Base-by-base conservation (phyloP, 805 yeast species). In the Pichia gijzeniarum region DNA sequence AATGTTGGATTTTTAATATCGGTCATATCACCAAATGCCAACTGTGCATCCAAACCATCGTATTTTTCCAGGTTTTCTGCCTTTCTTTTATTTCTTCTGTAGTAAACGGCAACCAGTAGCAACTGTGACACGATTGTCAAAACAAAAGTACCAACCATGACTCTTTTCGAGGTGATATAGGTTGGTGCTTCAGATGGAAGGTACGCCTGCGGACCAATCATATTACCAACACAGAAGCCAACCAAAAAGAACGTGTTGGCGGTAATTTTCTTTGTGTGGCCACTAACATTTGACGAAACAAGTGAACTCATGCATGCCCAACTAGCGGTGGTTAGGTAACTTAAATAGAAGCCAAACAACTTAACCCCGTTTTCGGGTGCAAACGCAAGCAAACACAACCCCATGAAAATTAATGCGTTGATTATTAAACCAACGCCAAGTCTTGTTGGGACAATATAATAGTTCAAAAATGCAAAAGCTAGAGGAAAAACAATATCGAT, bases 151-250 rank as follows among this genome's bases (percentile, higher is more conserved):
- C 55, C 73, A 73, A 16, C 73, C 64, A 16, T 70, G 52, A 79
- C 80, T 65, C 16, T 73, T 70, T 4, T 69, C 62, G 22, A 59
- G 16, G 74, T 73, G 12, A 54, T 48, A 50, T 67, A 72, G 45
- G 69, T 57, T 37, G 80, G 80, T 4, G 70, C 65, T 49, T 71
- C 72, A 16, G 51, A 57, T 5, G 55, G 59, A 53, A 67, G 65
- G 76, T 78, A 77, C n/a, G 75, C 52, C 54, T 75, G 80, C 3
- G 81, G 79, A 4, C 76, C 72, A 31, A 74, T 69, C 19, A 76
- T 65, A 48, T 75, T 75, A 22, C 76, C 65, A 36, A 74, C 58
- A 47, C 73, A 66, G 43, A 70, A 75, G 5, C 73, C 74, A 40
- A 77, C 55, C 35, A 78, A 64, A 47, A 64, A 59, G 27, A 72